Conservation (phyloP, 2,329 filamentous ascomycete species). For the Epicoccum nigrum region DNA sequence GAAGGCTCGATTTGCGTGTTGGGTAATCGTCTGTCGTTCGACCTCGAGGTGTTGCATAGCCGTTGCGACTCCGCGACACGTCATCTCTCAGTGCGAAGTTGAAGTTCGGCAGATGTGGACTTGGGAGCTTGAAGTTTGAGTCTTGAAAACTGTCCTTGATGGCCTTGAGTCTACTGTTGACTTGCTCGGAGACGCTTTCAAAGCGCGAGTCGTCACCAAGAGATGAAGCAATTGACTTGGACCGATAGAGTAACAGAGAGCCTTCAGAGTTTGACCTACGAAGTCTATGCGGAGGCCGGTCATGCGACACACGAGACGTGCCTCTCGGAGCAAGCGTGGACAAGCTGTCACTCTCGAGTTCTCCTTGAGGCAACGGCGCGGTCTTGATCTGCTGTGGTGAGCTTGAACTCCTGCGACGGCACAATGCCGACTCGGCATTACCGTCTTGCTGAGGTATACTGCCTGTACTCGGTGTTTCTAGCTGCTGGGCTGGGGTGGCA, state of each 20-base stretch:
- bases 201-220: slow-evolving; percentile 84
- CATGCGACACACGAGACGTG: slow-evolving; percentile 13
- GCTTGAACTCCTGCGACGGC: slow-evolving; percentile 15
- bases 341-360: slow-evolving; percentile 26
- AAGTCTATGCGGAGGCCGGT: slow-evolving; percentile 47
- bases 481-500: slow-evolving; percentile 21
- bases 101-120: slow-evolving; percentile 62
- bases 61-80: slow-evolving; percentile 29
- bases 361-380: slow-evolving; percentile 24
- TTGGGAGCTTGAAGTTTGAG: slow-evolving; percentile 71
- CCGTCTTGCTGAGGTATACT: slow-evolving; percentile 35
- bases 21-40: slow-evolving; percentile 19
- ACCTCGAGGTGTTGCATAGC: slow-evolving; percentile 17
- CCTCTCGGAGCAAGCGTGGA: slow-evolving; percentile 21
- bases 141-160: slow-evolving; percentile 88
- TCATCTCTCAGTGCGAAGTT: slow-evolving; percentile 43
- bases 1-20: slow-evolving; percentile 26
- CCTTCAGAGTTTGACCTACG: slow-evolving; percentile 75
- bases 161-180: slow-evolving; percentile 88
- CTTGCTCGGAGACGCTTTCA: slow-evolving; percentile 78
- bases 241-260: slow-evolving; percentile 74
- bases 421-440: slow-evolving; percentile 15
- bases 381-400: slow-evolving; percentile 22
- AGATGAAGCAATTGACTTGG: slow-evolving; percentile 78
- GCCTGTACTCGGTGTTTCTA: slow-evolving; percentile 20